Percentiles rank a stretch among this genome's conserved stretches.
Evolutionary conservation across 176 grass and related monocot genomes (phyloP).

Genomic region (Lolium perenne): DNA sequence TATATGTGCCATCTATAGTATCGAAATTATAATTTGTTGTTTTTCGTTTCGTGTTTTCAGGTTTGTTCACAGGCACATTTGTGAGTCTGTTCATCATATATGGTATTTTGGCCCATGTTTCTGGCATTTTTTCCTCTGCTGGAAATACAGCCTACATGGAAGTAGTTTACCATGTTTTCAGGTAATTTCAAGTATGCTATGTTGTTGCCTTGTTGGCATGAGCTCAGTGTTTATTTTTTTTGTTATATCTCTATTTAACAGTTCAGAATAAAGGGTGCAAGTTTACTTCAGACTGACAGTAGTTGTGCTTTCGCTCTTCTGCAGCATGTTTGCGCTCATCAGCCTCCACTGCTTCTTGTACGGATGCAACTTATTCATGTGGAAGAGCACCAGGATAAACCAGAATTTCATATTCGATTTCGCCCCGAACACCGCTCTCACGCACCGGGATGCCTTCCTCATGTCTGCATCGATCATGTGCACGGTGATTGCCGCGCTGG

Average conservation of each 20-base stretch:
- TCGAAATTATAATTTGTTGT: not conserved
- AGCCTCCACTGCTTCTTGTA: constrained; percentile 94
- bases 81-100: constrained; percentile 84
- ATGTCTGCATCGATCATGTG: constrained; percentile 89
- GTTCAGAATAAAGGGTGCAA: not conserved
- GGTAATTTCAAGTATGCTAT: constrained; percentile 36
- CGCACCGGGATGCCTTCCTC: constrained; percentile 87
- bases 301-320: not conserved
- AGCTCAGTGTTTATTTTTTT: not conserved
- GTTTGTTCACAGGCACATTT: constrained; percentile 91
- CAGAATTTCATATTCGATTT: constrained; percentile 95
- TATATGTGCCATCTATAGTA: not conserved
- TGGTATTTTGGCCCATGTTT: constrained; percentile 75
- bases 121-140: constrained; percentile 80
- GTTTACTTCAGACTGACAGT: not conserved
- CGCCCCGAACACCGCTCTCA: constrained; percentile 65
- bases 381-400: constrained; percentile 86
- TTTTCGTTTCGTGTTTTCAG: constrained; percentile 41
- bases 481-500: constrained; percentile 62
- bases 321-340: constrained; percentile 96
- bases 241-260: not conserved
- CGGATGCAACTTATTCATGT: constrained; percentile 90
- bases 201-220: not conserved
- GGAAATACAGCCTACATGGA: constrained; percentile 76
- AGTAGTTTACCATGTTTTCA: constrained; percentile 92